phyloP scores from a whole-genome alignment of 352 stramenopile genomes.

The Globisporangium nagaii region DNA sequence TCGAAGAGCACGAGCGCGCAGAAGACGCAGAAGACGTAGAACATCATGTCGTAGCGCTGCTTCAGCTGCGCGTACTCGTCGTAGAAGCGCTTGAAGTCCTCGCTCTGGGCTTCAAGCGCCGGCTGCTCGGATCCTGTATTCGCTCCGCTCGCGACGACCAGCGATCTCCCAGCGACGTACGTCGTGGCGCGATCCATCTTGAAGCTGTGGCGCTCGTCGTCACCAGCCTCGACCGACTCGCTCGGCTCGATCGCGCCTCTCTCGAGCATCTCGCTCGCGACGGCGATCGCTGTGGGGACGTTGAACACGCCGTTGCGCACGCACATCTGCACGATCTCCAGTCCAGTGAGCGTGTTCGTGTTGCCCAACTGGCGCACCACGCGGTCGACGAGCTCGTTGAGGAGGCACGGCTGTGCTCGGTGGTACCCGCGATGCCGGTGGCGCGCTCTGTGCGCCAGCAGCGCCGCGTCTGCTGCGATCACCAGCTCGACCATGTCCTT shows the following conservation, averaged over 20 bases:
- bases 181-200: background rate
- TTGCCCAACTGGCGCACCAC: conserved; percentile 5
- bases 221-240: background rate
- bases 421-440: background rate
- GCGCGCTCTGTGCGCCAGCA: background rate
- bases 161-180: background rate
- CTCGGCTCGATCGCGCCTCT: conserved; percentile 21
- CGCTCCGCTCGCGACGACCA: background rate
- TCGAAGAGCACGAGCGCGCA: conserved; percentile 35
- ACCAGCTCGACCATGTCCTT: conserved; percentile 1
- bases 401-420: conserved; percentile 4
- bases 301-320: conserved; percentile 35
- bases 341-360: conserved; percentile 21
- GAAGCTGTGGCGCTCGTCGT: conserved; percentile 8
- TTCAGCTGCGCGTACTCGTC: conserved; percentile 20
- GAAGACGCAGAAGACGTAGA: conserved; percentile 29
- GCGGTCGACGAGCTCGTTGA: conserved; percentile 3
- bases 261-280: conserved; percentile 29
- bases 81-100: conserved; percentile 23
- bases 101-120: conserved; percentile 4
- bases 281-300: conserved; percentile 27
- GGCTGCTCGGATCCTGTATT: conserved; percentile 4
- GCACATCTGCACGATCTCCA: conserved; percentile 31
- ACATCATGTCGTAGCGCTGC: conserved; percentile 20
- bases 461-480: background rate